Evolutionary conservation across 371 early-diverging fungal genomes (phyloP).

Genomic region (Encephalitozoon intestinalis): DNA sequence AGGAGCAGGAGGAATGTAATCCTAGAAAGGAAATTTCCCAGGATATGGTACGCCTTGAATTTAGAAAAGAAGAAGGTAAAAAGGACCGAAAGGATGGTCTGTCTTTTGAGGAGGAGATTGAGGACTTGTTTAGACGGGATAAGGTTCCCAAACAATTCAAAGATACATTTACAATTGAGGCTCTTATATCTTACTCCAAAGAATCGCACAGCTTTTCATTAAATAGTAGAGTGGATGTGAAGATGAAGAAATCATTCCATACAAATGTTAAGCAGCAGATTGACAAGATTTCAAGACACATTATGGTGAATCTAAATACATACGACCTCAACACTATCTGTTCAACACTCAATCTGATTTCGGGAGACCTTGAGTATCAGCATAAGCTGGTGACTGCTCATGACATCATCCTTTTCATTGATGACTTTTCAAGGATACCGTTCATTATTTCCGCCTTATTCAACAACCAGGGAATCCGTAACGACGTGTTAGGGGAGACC

Average conservation of each 20-base stretch:
- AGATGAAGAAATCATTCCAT: neutral
- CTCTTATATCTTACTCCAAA: slow-evolving; percentile 6
- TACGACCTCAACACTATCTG: slow-evolving; percentile 30
- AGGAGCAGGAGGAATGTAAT: neutral
- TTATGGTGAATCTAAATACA: neutral
- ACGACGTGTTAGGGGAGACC: slow-evolving; percentile 11
- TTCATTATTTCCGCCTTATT: slow-evolving; percentile 34
- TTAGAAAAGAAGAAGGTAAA: neutral
- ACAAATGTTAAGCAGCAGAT: neutral
- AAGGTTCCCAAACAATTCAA: slow-evolving; percentile 7
- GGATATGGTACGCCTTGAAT: neutral
- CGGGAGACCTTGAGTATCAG: slow-evolving; percentile 15
- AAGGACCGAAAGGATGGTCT: neutral
- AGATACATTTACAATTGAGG: slow-evolving; percentile 11
- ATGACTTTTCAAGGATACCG: slow-evolving; percentile 19
- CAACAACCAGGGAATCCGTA: slow-evolving; percentile 20
- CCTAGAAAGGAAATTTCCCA: neutral
- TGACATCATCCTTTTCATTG: slow-evolving; percentile 30
- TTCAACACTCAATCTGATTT: slow-evolving; percentile 30
- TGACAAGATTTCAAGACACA: neutral
- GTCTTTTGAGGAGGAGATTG: slow-evolving; percentile 21
- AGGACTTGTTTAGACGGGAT: neutral
- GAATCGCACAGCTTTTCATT: neutral
- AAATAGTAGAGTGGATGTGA: neutral
- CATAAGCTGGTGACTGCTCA: slow-evolving; percentile 41